Evolutionary conservation across 768 basidiomycete species (phyloP), one percentile per base, ranked within the genome.

Genomic region (Pisolithus tinctorius): DNA sequence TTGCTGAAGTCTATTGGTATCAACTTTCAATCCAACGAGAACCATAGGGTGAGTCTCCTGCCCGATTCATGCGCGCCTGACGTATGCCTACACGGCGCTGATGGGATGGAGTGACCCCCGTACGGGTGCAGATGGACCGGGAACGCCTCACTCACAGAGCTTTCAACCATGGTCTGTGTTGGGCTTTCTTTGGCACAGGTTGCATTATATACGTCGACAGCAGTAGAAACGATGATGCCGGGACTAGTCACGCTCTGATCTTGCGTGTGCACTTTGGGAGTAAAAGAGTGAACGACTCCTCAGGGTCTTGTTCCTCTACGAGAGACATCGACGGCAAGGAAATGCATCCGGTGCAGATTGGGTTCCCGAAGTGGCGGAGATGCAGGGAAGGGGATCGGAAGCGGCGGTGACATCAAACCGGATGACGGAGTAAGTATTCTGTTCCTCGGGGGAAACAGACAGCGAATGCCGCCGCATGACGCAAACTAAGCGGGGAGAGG

Each of bases 301-400:
- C 56, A 23, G 59, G 59, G 29, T 45, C 57, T 1, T 65, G 65
- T 25, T 67, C 67, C 50, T 69, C 65, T 2, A 55, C 65, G 46
- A 67, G 61, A 45, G 63, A 56, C 16, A 47, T 38, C 2, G 67
- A 65, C 5, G 67, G n/a, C 3, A 58, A 59, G 13, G 56, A 55
- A 1, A 55, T 3, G 36, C 26, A 1, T 29, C 26, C 30, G 48
- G 40, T 1, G 39, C 64, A 10, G 53, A 5, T 49, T 45, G 50
- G 25, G 37, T 44, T 40, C 63, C 64, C 25, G 20, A 20, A 16
- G 0, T 3, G 59, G 59, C 45, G 36, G 54, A 8, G 45, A 51
- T 3, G 16, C 17, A 34, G 11, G 49, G 26, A 27, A 29, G 17
- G 5, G 9, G 34, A 13, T 34, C 40, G 7, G 51, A 23, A 43